A percentile compares a stretch with the other conserved stretches of the same genome.
phyloP scores from a whole-genome alignment of 805 yeast genomes.

The Cyberlindnera samutprakarnensis region DNA sequence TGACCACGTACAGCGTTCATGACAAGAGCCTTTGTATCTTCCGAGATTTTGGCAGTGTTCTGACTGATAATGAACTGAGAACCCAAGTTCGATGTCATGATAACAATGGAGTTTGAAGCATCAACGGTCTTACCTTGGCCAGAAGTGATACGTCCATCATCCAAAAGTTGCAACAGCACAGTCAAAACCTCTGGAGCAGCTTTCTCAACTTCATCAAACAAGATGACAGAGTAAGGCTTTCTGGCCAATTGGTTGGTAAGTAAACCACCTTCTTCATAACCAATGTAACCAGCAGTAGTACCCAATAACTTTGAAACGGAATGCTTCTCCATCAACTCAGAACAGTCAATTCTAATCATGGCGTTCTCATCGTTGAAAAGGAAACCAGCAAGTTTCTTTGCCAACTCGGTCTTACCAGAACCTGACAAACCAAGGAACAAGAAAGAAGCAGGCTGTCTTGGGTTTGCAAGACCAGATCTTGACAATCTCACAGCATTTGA shows the following conservation, averaged over 20 bases:
- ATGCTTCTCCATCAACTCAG: slow-evolving; percentile 92
- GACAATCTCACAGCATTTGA: slow-evolving; percentile 89
- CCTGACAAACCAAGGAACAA: slow-evolving; percentile 93
- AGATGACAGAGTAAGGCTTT: slow-evolving; percentile 90
- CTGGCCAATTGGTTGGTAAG: slow-evolving; percentile 87
- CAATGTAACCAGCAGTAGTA: slow-evolving; percentile 96
- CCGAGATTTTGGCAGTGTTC: slow-evolving; percentile 55
- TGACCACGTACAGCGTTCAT: slow-evolving; percentile 80
- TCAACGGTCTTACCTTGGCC: slow-evolving; percentile 91
- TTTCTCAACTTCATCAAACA: slow-evolving; percentile 96
- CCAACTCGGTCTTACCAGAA: slow-evolving; percentile 97
- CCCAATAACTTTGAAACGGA: slow-evolving; percentile 92
- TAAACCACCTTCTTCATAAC: slow-evolving; percentile 96
- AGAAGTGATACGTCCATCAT: slow-evolving; percentile 94
- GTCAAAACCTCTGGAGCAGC: slow-evolving; percentile 98
- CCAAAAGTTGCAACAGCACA: slow-evolving; percentile 82
- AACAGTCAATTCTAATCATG: slow-evolving; percentile 96
- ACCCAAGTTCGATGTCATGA: slow-evolving; percentile 96
- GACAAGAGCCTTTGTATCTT: slow-evolving; percentile 65
- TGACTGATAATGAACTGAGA: slow-evolving; percentile 80
- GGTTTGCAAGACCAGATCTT: slow-evolving; percentile 93
- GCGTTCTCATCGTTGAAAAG: slow-evolving; percentile 94
- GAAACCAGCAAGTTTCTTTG: slow-evolving; percentile 94
- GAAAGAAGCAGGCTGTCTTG: slow-evolving; percentile 94
- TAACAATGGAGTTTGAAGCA: slow-evolving; percentile 86